phyloP scores from a whole-genome alignment of 2,329 filamentous ascomycete species.

The Fusarium sp. region DNA sequence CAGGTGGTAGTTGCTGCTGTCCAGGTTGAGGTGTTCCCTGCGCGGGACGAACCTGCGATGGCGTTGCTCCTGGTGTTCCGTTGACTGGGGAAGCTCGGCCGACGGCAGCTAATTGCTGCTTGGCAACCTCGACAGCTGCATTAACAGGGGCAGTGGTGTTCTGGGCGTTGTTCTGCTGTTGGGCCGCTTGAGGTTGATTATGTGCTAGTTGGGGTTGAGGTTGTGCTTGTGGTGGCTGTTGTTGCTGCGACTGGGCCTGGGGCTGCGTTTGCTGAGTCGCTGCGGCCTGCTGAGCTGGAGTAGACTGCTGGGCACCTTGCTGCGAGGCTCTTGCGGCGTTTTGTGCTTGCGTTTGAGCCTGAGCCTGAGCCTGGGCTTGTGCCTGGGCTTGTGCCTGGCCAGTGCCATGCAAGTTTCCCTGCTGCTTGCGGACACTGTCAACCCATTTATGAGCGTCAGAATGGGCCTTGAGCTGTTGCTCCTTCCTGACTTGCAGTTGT shows the following conservation, averaged over 20 bases:
- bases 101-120: constrained; percentile 51
- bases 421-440: constrained; percentile 59
- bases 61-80: constrained; percentile 40
- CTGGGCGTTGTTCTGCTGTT: constrained; percentile 44
- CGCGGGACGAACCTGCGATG: constrained; percentile 45
- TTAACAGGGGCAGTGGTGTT: constrained; percentile 53
- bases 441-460: constrained; percentile 61
- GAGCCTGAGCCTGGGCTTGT: constrained; percentile 20
- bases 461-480: constrained; percentile 57
- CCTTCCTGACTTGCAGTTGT: constrained; percentile 57
- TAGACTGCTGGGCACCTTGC: constrained; percentile 38
- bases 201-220: constrained; percentile 33
- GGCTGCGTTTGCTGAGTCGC: constrained; percentile 22
- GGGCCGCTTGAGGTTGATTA: constrained; percentile 30
- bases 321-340: constrained; percentile 36
- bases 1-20: constrained; percentile 29
- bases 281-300: constrained; percentile 32
- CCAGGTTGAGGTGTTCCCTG: constrained; percentile 42
- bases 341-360: constrained; percentile 8
- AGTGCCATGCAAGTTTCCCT: constrained; percentile 49
- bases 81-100: constrained; percentile 47
- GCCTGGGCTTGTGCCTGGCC: constrained; percentile 40
- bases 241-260: constrained; percentile 28
- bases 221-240: constrained; percentile 33
- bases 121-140: constrained; percentile 58